These are phyloP conservation scores for Penicillium robsamsonii DNA, from an alignment of 495 filamentous ascomycete species.

Conservation along the genomic window DNA sequence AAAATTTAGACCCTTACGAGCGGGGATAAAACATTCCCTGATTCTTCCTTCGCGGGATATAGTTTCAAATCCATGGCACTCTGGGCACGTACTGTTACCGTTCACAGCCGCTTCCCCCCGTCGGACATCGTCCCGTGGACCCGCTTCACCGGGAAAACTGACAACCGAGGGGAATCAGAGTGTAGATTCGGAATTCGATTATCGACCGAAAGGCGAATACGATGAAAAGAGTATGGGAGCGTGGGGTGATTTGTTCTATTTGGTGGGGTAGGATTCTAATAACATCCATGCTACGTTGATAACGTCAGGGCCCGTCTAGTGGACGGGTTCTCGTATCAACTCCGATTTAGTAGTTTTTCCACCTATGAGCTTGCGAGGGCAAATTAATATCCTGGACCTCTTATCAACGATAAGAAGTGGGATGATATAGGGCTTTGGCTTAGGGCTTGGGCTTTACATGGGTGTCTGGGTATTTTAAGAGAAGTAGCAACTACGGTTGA, in stretches of 20 bases:
- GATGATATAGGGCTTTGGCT: slow-evolving; percentile 12
- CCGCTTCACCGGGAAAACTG: slow-evolving; percentile 11
- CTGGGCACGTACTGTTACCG: background rate
- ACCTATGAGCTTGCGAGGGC: background rate
- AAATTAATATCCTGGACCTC: slow-evolving; percentile 3
- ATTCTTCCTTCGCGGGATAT: slow-evolving; percentile 1
- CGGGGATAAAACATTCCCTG: background rate
- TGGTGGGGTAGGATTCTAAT: background rate
- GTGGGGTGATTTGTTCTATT: slow-evolving; percentile 1
- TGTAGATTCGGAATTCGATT: background rate
- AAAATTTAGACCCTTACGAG: background rate
- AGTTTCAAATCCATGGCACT: background rate
- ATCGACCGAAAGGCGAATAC: slow-evolving; percentile 13
- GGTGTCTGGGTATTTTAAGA: background rate
- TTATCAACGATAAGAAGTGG: slow-evolving; percentile 14
- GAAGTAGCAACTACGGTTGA: too few relatives aligned
- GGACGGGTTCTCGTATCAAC: slow-evolving; percentile 17
- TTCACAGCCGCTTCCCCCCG: background rate
- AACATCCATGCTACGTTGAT: background rate
- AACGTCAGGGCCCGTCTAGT: background rate
- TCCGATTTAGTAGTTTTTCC: slow-evolving; percentile 14
- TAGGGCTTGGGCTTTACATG: slow-evolving; percentile 9
- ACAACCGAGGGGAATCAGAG: background rate
- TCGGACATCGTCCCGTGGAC: slow-evolving; percentile 13
- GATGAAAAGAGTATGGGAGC: background rate